A percentile compares a stretch with the other conserved stretches of the same genome.
phyloP scores from a whole-genome alignment of 768 basidiomycete species.

The Kwoniella dendrophila region DNA sequence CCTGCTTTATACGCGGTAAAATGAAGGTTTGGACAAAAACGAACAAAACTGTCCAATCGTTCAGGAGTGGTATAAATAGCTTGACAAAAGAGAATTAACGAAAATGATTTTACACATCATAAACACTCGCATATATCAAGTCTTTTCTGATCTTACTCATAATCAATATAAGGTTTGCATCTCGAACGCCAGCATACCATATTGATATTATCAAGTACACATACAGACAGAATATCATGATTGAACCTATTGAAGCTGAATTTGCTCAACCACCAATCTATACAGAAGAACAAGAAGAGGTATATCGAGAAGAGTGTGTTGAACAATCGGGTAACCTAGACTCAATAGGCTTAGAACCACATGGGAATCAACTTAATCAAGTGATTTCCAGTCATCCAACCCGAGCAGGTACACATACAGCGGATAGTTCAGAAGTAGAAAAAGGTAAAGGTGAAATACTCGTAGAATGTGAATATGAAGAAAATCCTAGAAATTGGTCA shows the following conservation, averaged over 20 bases:
- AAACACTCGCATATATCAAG: too few species aligned
- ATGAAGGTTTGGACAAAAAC: too few species aligned
- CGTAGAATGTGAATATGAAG: conserved; percentile 35
- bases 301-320: conserved; percentile 24
- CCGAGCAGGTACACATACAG: conserved; percentile 9
- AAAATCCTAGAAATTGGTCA: conserved; percentile 40
- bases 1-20: too few species aligned
- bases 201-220: too few species aligned
- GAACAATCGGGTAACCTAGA: conserved; percentile 15
- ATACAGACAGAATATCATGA: conserved; percentile 15
- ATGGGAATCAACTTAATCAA: conserved; percentile 8
- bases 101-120: too few species aligned
- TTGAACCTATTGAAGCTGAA: conserved; percentile 41
- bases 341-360: conserved; percentile 11
- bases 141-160: too few species aligned
- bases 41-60: too few species aligned
- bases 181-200: too few species aligned
- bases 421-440: conserved; percentile 20
- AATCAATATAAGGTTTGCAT: too few species aligned
- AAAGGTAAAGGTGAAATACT: conserved; percentile 28
- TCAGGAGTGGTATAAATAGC: too few species aligned
- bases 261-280: conserved; percentile 37
- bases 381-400: conserved; percentile 6
- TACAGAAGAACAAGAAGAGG: conserved; percentile 31
- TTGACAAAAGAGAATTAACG: too few species aligned